Evolutionary conservation across 345 rosid species (phyloP).

Genomic region (Acer yangbiense): DNA sequence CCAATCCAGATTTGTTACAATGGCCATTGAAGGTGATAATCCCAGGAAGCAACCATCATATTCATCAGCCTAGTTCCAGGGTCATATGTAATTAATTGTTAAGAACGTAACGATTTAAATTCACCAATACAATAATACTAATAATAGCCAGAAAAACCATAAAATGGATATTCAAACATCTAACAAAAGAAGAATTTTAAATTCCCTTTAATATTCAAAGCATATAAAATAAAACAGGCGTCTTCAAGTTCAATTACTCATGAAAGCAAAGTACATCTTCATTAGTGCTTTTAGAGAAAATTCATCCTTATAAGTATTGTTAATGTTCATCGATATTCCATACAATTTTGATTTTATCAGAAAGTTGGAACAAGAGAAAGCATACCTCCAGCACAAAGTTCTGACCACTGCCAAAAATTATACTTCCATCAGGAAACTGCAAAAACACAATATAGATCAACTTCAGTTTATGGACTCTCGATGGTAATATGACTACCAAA

Average conservation of each 20-base stretch:
- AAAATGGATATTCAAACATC: constrained; percentile 1
- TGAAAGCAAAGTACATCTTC: not conserved
- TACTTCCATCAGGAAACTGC: constrained; percentile 37
- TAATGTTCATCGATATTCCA: not conserved
- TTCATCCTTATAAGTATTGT: not conserved
- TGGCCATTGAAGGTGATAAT: constrained; percentile 35
- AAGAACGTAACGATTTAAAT: not conserved
- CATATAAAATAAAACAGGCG: not conserved
- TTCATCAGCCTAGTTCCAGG: constrained; percentile 38
- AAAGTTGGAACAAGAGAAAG: not conserved
- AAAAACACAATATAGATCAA: not conserved
- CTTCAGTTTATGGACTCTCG: not conserved
- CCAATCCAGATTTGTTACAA: constrained; percentile 41
- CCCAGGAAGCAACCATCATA: constrained; percentile 44
- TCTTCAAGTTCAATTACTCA: not conserved
- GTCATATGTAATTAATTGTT: not conserved
- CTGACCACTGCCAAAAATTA: constrained; percentile 25
- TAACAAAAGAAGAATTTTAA: not conserved
- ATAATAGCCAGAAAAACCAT: constrained; percentile 9
- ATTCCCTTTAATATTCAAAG: not conserved
- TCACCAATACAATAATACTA: not conserved
- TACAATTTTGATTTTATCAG: not conserved
- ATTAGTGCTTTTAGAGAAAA: not conserved
- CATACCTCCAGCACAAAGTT: constrained; percentile 41
- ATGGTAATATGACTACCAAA: not conserved